Evolutionary conservation across 371 early-diverging fungal genomes (phyloP).

Genomic region (Mortierella sp.): DNA sequence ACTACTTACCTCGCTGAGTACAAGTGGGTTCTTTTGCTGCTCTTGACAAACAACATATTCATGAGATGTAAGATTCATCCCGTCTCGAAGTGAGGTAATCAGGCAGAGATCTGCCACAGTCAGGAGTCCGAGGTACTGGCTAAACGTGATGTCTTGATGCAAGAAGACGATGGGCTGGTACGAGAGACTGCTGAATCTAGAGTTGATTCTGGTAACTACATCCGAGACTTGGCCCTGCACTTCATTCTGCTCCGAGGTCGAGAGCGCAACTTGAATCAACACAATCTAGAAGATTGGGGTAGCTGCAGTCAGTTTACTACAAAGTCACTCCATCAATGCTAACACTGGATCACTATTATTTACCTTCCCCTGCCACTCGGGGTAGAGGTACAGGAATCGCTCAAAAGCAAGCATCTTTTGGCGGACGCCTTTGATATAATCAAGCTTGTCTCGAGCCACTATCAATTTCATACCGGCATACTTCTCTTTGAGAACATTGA

Average conservation of each 20-base stretch:
- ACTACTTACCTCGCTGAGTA: slow-evolving; percentile 80
- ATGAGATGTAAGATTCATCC: slow-evolving; percentile 97
- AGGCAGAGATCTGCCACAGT: slow-evolving; percentile 92
- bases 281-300: slow-evolving; percentile 54
- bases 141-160: slow-evolving; percentile 87
- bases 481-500: slow-evolving; percentile 79
- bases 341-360: not conserved
- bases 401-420: slow-evolving; percentile 93
- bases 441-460: slow-evolving; percentile 95
- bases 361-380: slow-evolving; percentile 86
- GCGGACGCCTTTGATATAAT: slow-evolving; percentile 94
- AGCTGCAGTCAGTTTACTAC: not conserved
- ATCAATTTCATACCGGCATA: slow-evolving; percentile 90
- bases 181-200: slow-evolving; percentile 91
- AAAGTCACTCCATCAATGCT: not conserved
- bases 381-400: slow-evolving; percentile 80
- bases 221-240: slow-evolving; percentile 88
- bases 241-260: slow-evolving; percentile 77
- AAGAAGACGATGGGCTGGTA: slow-evolving; percentile 95
- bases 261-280: slow-evolving; percentile 77
- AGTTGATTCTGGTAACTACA: slow-evolving; percentile 91
- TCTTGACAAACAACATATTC: slow-evolving; percentile 96
- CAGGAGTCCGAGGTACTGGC: slow-evolving; percentile 93
- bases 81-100: slow-evolving; percentile 95
- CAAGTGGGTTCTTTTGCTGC: slow-evolving; percentile 85